These are phyloP conservation scores for Hibiscus tridactylites DNA, from an alignment of 345 rosid genomes.

Conservation along the genomic window DNA sequence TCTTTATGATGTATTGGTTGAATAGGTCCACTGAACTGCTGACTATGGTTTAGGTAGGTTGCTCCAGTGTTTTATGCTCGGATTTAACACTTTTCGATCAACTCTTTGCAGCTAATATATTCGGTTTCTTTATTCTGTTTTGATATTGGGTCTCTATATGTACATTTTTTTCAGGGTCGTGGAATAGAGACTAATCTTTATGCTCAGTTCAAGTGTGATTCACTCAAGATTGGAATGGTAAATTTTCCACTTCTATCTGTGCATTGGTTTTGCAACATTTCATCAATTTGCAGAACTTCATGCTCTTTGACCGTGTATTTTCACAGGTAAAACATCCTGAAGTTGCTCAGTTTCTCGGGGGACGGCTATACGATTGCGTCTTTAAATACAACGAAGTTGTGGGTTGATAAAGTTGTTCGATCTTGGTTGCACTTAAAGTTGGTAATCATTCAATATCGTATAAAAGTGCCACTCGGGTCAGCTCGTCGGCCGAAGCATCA, in stretches of 20 bases:
- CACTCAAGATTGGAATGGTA: conserved; percentile 97
- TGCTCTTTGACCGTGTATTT: neutral
- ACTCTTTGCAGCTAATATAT: neutral
- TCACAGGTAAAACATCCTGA: conserved; percentile 91
- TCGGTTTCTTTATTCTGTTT: neutral
- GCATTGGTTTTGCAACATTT: conserved; percentile 7
- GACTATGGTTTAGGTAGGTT: neutral
- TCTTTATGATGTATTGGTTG: neutral
- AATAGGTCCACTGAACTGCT: neutral
- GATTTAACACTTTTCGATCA: neutral
- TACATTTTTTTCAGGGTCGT: conserved; percentile 54
- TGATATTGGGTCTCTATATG: neutral
- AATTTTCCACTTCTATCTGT: neutral
- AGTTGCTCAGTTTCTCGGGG: conserved; percentile 97
- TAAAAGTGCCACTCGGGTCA: neutral
- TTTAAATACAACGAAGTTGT: conserved; percentile 75
- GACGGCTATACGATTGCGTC: conserved; percentile 93
- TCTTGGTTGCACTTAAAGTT: neutral
- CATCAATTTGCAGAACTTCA: neutral
- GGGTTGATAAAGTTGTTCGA: conserved; percentile 8
- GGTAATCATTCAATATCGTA: neutral
- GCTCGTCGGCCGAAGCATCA: neutral
- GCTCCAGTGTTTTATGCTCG: neutral
- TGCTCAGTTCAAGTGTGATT: conserved; percentile 93
- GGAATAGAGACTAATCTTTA: conserved; percentile 98